phyloP scores from a whole-genome alignment of 2,329 filamentous ascomycete species.

The Cucurbitaria berberidis region DNA sequence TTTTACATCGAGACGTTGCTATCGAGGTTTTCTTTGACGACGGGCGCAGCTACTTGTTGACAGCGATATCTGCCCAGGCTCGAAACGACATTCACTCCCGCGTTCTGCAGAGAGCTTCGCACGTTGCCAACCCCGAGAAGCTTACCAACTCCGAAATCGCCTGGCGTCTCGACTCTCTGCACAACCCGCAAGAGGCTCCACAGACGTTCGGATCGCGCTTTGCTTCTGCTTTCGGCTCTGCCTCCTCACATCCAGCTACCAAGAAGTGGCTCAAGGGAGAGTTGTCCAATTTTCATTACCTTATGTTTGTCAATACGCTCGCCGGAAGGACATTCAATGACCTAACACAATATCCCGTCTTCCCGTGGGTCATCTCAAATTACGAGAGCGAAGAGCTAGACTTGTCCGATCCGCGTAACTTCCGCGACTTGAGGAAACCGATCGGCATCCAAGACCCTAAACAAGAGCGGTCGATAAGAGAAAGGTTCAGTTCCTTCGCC shows the following conservation, averaged over 20 bases:
- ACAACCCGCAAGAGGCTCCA: constrained; percentile 67
- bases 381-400: constrained; percentile 95
- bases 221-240: constrained; percentile 87
- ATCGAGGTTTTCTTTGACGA: constrained; percentile 99
- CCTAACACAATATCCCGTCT: constrained; percentile 96
- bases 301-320: constrained; percentile 98
- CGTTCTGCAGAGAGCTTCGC: constrained; percentile 78
- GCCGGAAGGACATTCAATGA: constrained; percentile 98
- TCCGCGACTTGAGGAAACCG: constrained; percentile 90
- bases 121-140: constrained; percentile 72
- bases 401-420: constrained; percentile 80
- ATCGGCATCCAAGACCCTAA: constrained; percentile 89
- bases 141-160: constrained; percentile 82
- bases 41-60: constrained; percentile 91
- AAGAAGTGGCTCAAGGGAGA: constrained; percentile 91
- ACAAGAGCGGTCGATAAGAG: constrained; percentile 78
- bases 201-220: constrained; percentile 84
- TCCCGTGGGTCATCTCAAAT: constrained; percentile 95
- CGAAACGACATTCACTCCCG: constrained; percentile 83
- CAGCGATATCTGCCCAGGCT: constrained; percentile 73
- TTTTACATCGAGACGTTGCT: constrained; percentile 92
- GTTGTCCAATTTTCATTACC: constrained; percentile 97
- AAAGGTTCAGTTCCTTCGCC: constrained; percentile 83
- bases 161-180: constrained; percentile 88
- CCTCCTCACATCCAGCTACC: constrained; percentile 81